phyloP scores from a whole-genome alignment of 2,329 filamentous ascomycete species.

The Alternaria hordeiaustralica region DNA sequence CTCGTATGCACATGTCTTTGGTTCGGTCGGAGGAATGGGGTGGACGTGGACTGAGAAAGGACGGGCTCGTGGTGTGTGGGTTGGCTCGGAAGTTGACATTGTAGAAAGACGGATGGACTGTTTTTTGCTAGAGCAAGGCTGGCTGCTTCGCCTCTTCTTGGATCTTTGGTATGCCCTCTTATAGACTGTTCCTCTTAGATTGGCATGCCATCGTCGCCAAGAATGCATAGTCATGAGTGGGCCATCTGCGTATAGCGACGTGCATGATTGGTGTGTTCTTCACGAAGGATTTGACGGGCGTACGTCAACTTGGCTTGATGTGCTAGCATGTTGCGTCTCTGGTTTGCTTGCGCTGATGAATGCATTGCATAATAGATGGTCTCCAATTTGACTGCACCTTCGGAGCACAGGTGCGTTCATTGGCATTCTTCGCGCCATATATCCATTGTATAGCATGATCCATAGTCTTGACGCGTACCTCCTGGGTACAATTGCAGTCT shows the following conservation, averaged over 20 bases:
- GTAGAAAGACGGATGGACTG: not conserved
- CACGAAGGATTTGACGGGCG: not conserved
- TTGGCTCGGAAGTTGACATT: not conserved
- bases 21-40: constrained; percentile 11
- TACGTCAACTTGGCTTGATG: not conserved
- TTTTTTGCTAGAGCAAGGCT: not conserved
- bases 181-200: not conserved
- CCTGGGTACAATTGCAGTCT: not conserved
- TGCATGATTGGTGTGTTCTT: constrained; percentile 2
- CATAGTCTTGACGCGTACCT: not conserved
- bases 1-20: constrained; percentile 22
- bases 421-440: not conserved
- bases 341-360: not conserved
- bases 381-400: not conserved
- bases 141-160: not conserved
- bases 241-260: not conserved
- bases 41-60: constrained; percentile 18
- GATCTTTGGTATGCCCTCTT: not conserved
- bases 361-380: not conserved
- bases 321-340: not conserved
- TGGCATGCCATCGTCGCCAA: not conserved
- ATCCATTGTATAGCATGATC: not conserved
- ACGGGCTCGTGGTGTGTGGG: not conserved
- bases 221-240: not conserved
- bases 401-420: not conserved